Evolutionary conservation across 306 rosid species (phyloP), one percentile per base, ranked within the genome.

Genomic region (Gastrolobium villosum): DNA sequence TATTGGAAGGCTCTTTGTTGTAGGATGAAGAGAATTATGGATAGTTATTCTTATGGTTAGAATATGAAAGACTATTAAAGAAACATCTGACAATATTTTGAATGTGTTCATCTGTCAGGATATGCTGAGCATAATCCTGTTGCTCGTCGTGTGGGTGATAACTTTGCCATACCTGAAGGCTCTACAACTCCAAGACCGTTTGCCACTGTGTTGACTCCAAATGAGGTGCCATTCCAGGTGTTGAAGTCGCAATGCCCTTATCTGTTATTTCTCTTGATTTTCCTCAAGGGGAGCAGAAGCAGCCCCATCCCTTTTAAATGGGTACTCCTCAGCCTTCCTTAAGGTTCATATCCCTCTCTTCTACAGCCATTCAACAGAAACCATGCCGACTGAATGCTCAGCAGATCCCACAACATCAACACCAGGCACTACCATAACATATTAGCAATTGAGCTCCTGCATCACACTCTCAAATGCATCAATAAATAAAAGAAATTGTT

Each of bases 301-400:
- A 92, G 71, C 78, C 96, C 71, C 95, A 87, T 84, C 89, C 88
- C 30, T 87, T 72, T 56, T 86, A 97, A n/a, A 83, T 88, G 81
- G 96, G 94, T 55, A 94, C 98, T 63, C 99, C 99, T 65, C 97
- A 20, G 97, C 83, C 98, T 95, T 55, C 99, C 99, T 30, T 97
- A 98, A 31, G 99, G 99, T 73, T 98, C 99, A 30, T 98, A 95
- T 79, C 99, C 99, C 43, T 95, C 94, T 55, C 93, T 91, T 79
- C 93, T 91, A 86, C 86, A 48, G 79, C 76, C 49, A 91, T 87
- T 83, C 97, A 91, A 84, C 97, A 91, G 81, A 90, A 84, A 53
- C 78, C 84, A 28, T 91, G 78, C 78, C 94, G 86, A 55, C 92
- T 84, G 59, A 91, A 84, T 81, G 86, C 87, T 75, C 96, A 89